Evolutionary conservation across 257 asterid species (phyloP).

Genomic region (Eucommia ulmoides): DNA sequence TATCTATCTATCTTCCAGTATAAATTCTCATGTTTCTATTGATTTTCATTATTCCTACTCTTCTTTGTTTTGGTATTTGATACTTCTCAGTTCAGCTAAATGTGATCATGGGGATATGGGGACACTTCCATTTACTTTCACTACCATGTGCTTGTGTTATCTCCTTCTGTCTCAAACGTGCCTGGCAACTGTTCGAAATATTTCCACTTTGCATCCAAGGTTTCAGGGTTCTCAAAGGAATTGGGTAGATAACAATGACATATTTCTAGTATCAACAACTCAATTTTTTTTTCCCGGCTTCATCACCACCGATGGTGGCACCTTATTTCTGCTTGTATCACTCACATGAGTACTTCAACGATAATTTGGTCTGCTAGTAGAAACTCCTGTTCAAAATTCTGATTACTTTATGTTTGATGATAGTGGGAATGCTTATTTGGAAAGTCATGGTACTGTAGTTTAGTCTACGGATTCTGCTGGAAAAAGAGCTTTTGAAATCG

Average conservation of each 20-base stretch:
- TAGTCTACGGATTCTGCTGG: constrained; percentile 56
- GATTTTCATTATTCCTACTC: constrained; percentile 5
- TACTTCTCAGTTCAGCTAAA: constrained; percentile 8
- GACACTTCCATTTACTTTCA: constrained; percentile 12
- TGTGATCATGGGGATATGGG: constrained; percentile 39
- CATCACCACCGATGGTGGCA: constrained; percentile 39
- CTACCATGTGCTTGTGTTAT: constrained; percentile 11
- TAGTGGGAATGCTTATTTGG: constrained; percentile 52
- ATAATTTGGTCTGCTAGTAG: constrained; percentile 79
- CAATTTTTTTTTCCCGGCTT: constrained; percentile 68
- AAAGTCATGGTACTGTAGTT: constrained; percentile 33
- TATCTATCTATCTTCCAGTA: too few species aligned
- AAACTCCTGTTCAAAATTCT: constrained; percentile 39
- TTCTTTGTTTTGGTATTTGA: background rate
- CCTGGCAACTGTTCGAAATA: constrained; percentile 45
- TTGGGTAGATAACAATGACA: constrained; percentile 67
- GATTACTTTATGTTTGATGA: constrained; percentile 47
- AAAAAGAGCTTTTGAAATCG: constrained; percentile 60
- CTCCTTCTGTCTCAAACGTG: constrained; percentile 24
- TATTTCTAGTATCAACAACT: constrained; percentile 56
- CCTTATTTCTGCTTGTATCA: constrained; percentile 60
- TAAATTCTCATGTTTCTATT: constrained; percentile 5
- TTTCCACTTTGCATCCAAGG: constrained; percentile 46
- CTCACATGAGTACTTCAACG: constrained; percentile 55
- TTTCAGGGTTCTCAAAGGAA: constrained; percentile 63